Conservation (phyloP, 371 early-diverging fungal genomes). For the Apophysomyces variabilis region DNA sequence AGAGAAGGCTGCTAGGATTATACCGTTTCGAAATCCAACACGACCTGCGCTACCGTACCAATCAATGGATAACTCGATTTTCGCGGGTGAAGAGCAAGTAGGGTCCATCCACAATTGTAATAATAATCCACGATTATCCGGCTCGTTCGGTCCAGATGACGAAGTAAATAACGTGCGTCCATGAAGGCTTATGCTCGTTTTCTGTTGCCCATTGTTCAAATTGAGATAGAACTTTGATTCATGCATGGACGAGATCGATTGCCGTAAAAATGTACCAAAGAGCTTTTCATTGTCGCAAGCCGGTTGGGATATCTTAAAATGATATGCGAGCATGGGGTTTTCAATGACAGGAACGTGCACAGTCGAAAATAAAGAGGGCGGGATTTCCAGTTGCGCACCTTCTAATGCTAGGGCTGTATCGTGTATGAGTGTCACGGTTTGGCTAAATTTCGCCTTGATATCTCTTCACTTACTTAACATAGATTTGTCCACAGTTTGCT, state of each 20-base stretch:
- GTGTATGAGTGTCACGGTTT: neutral
- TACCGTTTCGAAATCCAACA: constrained; percentile 73
- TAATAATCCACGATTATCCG: constrained; percentile 54
- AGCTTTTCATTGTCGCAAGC: constrained; percentile 44
- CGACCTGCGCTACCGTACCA: constrained; percentile 79
- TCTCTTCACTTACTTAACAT: constrained; percentile 40
- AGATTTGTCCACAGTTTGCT: constrained; percentile 43
- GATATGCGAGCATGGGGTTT: constrained; percentile 66
- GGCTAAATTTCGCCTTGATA: neutral
- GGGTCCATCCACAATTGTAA: constrained; percentile 79
- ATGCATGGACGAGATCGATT: constrained; percentile 72
- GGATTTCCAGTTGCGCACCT: constrained; percentile 39
- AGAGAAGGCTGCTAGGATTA: constrained; percentile 69
- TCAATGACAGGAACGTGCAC: constrained; percentile 64
- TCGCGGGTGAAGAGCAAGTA: constrained; percentile 52
- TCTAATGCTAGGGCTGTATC: constrained; percentile 38
- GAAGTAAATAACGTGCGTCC: constrained; percentile 70
- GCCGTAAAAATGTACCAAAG: constrained; percentile 66
- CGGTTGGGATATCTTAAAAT: constrained; percentile 52
- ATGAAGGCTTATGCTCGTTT: constrained; percentile 70
- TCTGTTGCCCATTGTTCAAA: constrained; percentile 31
- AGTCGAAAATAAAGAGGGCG: constrained; percentile 50
- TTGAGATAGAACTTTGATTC: constrained; percentile 76
- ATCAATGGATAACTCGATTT: constrained; percentile 64
- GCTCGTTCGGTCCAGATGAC: constrained; percentile 35